Evolutionary conservation across 345 rosid genomes (phyloP), one percentile per base, ranked within the genome.

Genomic region (Murraya paniculata): DNA sequence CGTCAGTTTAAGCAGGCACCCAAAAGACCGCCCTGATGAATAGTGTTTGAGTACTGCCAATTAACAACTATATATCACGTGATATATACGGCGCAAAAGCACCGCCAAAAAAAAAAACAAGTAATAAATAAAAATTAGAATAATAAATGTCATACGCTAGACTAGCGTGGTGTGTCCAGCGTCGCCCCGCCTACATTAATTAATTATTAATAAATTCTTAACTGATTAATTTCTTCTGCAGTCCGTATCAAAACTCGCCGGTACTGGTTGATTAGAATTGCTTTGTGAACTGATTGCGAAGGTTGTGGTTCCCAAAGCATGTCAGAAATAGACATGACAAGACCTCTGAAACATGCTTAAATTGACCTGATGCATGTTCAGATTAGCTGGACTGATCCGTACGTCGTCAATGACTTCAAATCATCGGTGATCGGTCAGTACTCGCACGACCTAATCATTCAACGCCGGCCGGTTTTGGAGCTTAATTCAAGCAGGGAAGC

Each of bases 21-120:
- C 80, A 59, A 76, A 66, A 39, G 60, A 50, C 58, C 30, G 39
- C 21, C 56, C 33, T 24, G 38, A 9, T 14, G 14, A 1, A 0
- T 1, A 45, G 18, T 13, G 57, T 1, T 13, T 53, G 57, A 53
- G 7, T 53, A 1, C 6, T 5, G 5, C 22, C 18, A 6, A 53
- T 53, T 53, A 16, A 16, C 22, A 53, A 53, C 57, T 53, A 5
- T 45, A 38, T 25, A 36, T 77, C 75, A 77, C 75, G 76, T 78
- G 71, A 64, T 50, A 57, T 60, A 58, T 21, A 68, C 30, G 10
- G 45, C 22, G 18, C 57, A 53, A 53, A 5, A 45, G 16, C 2
- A 18, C 0, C 5, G 1, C 2, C 4, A 0, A 18, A 53, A 14
- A 18, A 0, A 18, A 53, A 14, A 4, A 53, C 57, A 53, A 1